These are phyloP conservation scores for Crithidia thermophila DNA, from an alignment of 208 protist species.

Conservation along the genomic window DNA sequence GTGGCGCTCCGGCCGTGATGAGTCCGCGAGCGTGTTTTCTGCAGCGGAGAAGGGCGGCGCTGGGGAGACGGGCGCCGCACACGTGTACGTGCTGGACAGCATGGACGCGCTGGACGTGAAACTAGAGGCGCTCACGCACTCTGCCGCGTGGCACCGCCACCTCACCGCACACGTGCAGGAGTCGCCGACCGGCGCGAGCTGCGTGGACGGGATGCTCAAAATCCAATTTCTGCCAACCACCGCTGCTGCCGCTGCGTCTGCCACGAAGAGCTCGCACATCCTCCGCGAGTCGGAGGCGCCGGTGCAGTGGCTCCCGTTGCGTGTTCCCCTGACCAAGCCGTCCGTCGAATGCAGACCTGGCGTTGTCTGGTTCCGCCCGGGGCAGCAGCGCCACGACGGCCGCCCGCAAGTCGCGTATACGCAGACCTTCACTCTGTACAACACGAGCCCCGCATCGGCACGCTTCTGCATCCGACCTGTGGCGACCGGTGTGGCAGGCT, in stretches of 20 bases:
- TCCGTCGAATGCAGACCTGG: conserved; percentile 51
- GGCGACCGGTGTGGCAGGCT: conserved; percentile 9
- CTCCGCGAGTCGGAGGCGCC: not conserved
- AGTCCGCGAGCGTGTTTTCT: not conserved
- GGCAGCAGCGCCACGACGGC: conserved; percentile 79
- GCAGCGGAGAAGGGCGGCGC: conserved; percentile 2
- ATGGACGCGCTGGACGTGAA: conserved; percentile 68
- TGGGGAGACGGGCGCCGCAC: not conserved
- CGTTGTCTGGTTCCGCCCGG: conserved; percentile 77
- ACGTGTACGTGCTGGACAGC: conserved; percentile 57
- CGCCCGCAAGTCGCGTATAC: conserved; percentile 65
- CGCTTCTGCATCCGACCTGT: conserved; percentile 44
- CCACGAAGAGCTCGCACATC: not conserved
- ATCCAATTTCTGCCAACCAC: conserved; percentile 31
- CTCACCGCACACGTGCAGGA: too few relatives aligned
- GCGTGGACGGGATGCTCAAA: conserved; percentile 23
- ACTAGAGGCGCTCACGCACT: conserved; percentile 29
- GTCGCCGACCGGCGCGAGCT: too few relatives aligned
- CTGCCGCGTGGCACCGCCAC: conserved; percentile 18
- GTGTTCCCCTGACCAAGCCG: conserved; percentile 48
- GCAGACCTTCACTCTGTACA: conserved; percentile 66
- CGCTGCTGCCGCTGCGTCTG: not conserved
- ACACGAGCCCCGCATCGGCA: conserved; percentile 44
- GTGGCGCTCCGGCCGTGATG: conserved; percentile 27
- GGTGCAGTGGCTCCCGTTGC: conserved; percentile 50